Evolutionary conservation across 1,284 basidiomycete genomes (phyloP), one percentile per base, ranked within the genome.

Genomic region (Leccinum subspadiceum): DNA sequence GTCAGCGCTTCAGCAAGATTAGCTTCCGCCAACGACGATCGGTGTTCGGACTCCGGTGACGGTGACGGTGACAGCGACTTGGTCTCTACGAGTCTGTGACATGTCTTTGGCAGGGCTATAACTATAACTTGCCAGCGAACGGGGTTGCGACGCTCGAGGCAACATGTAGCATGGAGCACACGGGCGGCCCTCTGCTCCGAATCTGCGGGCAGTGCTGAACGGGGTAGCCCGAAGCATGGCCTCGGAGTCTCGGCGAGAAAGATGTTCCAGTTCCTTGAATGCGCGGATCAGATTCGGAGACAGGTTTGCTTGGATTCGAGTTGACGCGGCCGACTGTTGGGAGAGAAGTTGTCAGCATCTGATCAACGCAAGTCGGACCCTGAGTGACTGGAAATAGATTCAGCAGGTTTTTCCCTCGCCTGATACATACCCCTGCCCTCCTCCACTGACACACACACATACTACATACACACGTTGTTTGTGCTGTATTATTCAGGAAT

Each of bases 401-500:
- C 33, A 35, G 33, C 33, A 35, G 33, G 33, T 13, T 35, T 35
- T 35, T 35, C 35, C 35, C 35, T 35, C 35, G 35, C 35, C 35
- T 35, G 12, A 35, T 35, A 35, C 13, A 15, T 35, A 35, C 13
- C 13, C 35, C 13, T 35, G 35, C 35, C 35, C 6, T 15, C 35
- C 35, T 13, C 35, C 35, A 35, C 35, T 3, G 35, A 35, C 13
- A 35, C 13, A 35, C 33, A 33, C 12, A 35, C 33, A 33, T 13
- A 33, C 5, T 35, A 35, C 33, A 5, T 35, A 12, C 35, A 35
- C 35, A 35, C 35, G 13, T 35, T 35, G 65, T 84, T 87, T 39
- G 84, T 87, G 24, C 84, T 84, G 66, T 92, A 92, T 73, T 92
- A 89, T 70, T 89, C 85, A n/a, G 90, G 90, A 17, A 92, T 76